Base-by-base conservation (phyloP, 495 filamentous ascomycete species). In the Aspergillus haitiensis region DNA sequence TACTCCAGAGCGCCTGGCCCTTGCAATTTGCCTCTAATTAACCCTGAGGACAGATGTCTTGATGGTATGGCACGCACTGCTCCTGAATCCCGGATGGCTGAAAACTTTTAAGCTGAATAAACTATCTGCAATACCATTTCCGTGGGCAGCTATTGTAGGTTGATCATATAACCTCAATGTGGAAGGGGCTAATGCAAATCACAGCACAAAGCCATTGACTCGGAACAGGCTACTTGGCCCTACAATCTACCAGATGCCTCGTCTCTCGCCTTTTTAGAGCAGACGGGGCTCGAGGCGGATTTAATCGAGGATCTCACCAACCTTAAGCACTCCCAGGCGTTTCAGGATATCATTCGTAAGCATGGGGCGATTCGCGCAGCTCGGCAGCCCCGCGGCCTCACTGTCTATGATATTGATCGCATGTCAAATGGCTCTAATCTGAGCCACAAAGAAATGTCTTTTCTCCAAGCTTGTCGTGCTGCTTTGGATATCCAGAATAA, bases 41-140 rank as follows among this genome's bases (percentile, higher is more conserved):
- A 8, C 4, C 39, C 15, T 11, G 12, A 11, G 51, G 10, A n/a
- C 31, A 54, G 51, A 54, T 42, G 51, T 40, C 18, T 15, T 54
- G 15, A 54, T 54, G 51, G 51, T 54, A 15, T 54, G 51, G 51
- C 51, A 54, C 7, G 27, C 51, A 3, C 16, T 54, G 35, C 51
- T 54, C n/a, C 21, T 54, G 15, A 54, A 54, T 42, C 36, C 51
- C 5, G 32, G 51, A 0, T 54, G 51, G 51, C 42, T 54, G 15
- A n/a, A 34, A 27, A n/a, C 51, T 9, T 21, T 54, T 3, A 11
- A 36, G 5, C 42, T 40, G 15, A 40, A 10, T 11, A 54, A 34
- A 11, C 35, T 54, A n/a, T 10, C 0, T 3, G 21, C 35, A 42
- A 21, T 16, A 13, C 51, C 51, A 16, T 42, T 54, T 39, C 51